Conservation (phyloP, 805 yeast genomes). For the Candida verbasci region DNA sequence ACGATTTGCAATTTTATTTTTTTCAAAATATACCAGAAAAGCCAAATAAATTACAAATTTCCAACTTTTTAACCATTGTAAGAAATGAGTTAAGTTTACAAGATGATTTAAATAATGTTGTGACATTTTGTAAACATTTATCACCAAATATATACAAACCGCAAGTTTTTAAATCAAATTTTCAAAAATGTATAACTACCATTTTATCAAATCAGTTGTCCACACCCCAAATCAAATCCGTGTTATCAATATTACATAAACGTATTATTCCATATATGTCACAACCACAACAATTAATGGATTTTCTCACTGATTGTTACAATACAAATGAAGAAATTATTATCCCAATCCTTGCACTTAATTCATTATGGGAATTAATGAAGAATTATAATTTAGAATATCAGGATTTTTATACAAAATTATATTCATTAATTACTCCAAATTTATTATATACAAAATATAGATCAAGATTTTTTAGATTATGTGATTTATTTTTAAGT, state of each 20-base stretch:
- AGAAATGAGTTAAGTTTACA: slow-evolving; percentile 22
- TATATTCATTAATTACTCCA: slow-evolving; percentile 76
- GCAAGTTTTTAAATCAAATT: slow-evolving; percentile 52
- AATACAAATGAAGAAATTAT: slow-evolving; percentile 43
- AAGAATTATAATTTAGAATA: slow-evolving; percentile 79
- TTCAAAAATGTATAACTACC: slow-evolving; percentile 66
- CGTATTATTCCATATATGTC: slow-evolving; percentile 76
- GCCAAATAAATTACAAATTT: slow-evolving; percentile 16
- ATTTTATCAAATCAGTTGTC: slow-evolving; percentile 48
- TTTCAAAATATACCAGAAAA: slow-evolving; percentile 43
- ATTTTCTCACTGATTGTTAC: slow-evolving; percentile 85
- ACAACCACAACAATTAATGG: slow-evolving; percentile 84
- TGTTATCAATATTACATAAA: slow-evolving; percentile 71
- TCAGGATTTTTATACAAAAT: slow-evolving; percentile 81
- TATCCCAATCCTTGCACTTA: slow-evolving; percentile 73
- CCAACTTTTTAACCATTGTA: slow-evolving; percentile 39
- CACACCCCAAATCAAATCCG: slow-evolving; percentile 60
- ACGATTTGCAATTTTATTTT: slow-evolving; percentile 78
- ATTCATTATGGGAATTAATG: slow-evolving; percentile 84
- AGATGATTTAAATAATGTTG: slow-evolving; percentile 18
- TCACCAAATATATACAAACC: slow-evolving; percentile 34
- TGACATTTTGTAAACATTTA: slow-evolving; percentile 27
- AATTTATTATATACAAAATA: slow-evolving; percentile 71
- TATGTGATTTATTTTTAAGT: slow-evolving; percentile 78
- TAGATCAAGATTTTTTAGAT: slow-evolving; percentile 81